phyloP scores from a whole-genome alignment of 495 filamentous ascomycete genomes.

The Margaritispora aquatica region DNA sequence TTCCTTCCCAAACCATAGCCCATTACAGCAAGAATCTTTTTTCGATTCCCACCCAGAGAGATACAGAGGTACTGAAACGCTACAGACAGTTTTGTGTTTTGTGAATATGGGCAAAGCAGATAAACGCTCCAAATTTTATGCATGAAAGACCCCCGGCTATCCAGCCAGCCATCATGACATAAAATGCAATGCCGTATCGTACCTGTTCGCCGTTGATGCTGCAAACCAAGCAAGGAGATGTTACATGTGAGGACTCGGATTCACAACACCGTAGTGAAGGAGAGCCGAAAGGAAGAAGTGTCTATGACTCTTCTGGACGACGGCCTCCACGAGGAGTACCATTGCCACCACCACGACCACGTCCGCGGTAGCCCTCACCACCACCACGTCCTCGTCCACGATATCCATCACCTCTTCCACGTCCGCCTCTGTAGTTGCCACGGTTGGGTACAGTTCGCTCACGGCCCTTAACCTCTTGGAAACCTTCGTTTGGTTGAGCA shows the following conservation, averaged over 20 bases:
- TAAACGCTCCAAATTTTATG: constrained; percentile 11
- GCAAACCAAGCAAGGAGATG: constrained; percentile 20
- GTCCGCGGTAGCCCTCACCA: constrained; percentile 39
- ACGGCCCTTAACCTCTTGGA: constrained; percentile 59
- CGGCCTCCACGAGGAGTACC: constrained; percentile 16
- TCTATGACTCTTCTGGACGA: constrained; percentile 20
- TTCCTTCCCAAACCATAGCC: not conserved
- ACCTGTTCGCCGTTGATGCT: constrained; percentile 23
- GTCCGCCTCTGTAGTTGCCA: constrained; percentile 37
- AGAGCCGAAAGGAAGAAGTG: not conserved
- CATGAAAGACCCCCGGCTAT: constrained; percentile 12
- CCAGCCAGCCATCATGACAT: constrained; percentile 22
- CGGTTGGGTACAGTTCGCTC: constrained; percentile 3
- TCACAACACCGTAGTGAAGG: not conserved
- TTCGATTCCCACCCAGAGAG: not conserved
- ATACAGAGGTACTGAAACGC: constrained; percentile 1
- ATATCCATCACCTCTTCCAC: constrained; percentile 45
- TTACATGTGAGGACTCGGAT: constrained; percentile 12
- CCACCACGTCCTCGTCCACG: constrained; percentile 46
- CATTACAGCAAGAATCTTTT: not conserved
- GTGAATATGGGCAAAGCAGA: constrained; percentile 8
- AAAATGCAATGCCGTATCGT: constrained; percentile 23
- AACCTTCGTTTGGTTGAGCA: constrained; percentile 50
- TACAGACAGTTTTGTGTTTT: not conserved
- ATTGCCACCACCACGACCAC: constrained; percentile 26